Base-by-base conservation (phyloP, 176 grass and related monocot species). In the Lolium rigidum region DNA sequence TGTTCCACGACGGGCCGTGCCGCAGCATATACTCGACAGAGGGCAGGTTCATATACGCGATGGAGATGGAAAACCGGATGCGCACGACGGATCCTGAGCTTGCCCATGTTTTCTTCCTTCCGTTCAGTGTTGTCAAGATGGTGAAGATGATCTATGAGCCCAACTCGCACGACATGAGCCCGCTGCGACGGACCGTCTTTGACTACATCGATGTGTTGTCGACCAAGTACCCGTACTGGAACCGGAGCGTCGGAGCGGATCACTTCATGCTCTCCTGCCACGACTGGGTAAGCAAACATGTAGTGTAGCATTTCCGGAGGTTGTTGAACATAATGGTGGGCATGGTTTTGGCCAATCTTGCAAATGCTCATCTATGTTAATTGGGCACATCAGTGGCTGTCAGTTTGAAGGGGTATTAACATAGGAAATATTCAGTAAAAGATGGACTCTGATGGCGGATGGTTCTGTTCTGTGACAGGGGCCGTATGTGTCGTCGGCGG, bases 211-310 rank as follows among this genome's bases (percentile, higher is more conserved):
- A 48, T 35, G 93, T 94, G 2, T 22, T 98, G 35, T 47, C 90
- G 4, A 2, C 4, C 47, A 95, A 87, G 91, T 84, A 98, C 75
- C 90, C 92, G 0, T 95, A 82, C 49, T 98, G 96, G 96, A 98
- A 98, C 58, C 86, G 93, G 26, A 94, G 93, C 88, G 57, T 86
- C 1, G 96, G 96, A 1, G 91, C 91, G 0, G 96, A 98, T 49
- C 96, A 98, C 82, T 94, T 98, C 90, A 94, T 95, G 93, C 88
- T 98, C 8, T 98, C 96, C 49, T 98, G 96, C 82, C 96, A 98
- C 71, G 96, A 98, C 38, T 98, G 96, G 93, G 93, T 98, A 88
- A 83, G 81, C 11, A 50, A 43, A 43, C n/a, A 38, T 28, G 26
- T 28, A 48, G 8, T 15, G 4, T 26, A 20, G 28, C 37, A 9